Conservation (phyloP, 768 basidiomycete genomes). For the Tylopilus sp. region DNA sequence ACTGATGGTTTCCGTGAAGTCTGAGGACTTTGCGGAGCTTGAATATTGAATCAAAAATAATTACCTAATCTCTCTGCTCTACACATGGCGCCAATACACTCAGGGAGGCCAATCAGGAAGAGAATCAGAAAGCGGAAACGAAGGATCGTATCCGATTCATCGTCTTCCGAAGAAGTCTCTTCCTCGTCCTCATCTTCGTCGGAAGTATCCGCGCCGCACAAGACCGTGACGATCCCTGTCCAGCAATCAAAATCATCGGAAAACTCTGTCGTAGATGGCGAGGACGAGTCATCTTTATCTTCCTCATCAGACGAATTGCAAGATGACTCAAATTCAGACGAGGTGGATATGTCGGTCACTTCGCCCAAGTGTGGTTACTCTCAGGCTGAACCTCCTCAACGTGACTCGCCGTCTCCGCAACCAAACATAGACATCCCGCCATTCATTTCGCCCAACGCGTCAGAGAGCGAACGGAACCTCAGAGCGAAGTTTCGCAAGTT, state of each 20-base stretch:
- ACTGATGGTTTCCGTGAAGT: too few species aligned
- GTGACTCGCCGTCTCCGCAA: slow-evolving; percentile 26
- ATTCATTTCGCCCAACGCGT: slow-evolving; percentile 45
- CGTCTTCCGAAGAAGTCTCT: slow-evolving; percentile 36
- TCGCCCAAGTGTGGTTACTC: neutral
- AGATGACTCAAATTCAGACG: neutral
- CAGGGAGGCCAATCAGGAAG: slow-evolving; percentile 36
- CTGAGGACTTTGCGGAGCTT: too few species aligned
- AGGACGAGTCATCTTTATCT: slow-evolving; percentile 12
- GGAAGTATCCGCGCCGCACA: slow-evolving; percentile 6
- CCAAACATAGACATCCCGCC: slow-evolving; percentile 43
- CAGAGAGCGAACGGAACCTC: slow-evolving; percentile 48
- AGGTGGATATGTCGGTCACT: neutral
- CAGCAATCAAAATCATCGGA: slow-evolving; percentile 3
- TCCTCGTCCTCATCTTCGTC: slow-evolving; percentile 23
- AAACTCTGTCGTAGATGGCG: neutral
- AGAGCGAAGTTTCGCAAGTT: slow-evolving; percentile 75
- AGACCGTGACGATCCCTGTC: slow-evolving; percentile 10
- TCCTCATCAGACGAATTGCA: slow-evolving; percentile 18
- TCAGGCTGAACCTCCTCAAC: slow-evolving; percentile 8
- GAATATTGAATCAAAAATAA: too few species aligned
- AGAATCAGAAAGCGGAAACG: slow-evolving; percentile 53
- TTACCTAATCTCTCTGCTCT: slow-evolving; percentile 40
- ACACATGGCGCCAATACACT: slow-evolving; percentile 29
- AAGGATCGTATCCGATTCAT: slow-evolving; percentile 42